Evolutionary conservation across 768 basidiomycete species (phyloP).

Genomic region (Candolleomyces efflorescens): DNA sequence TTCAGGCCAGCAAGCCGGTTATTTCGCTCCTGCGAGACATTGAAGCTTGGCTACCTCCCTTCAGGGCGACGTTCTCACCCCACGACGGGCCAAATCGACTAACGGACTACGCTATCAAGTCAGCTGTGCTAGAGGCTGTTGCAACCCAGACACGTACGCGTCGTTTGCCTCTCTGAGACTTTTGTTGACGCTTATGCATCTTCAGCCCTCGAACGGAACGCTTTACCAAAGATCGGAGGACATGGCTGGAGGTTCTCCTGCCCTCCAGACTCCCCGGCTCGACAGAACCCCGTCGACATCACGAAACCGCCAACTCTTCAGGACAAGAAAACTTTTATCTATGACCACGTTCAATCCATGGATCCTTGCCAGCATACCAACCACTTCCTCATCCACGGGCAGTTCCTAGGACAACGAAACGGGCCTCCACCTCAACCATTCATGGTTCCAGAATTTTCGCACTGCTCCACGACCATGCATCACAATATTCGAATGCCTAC

Average conservation of each 20-base stretch:
- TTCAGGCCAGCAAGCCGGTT: conserved; percentile 24
- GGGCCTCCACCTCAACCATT: conserved; percentile 41
- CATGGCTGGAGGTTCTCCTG: conserved; percentile 39
- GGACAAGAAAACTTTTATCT: conserved; percentile 42
- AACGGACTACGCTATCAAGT: conserved; percentile 29
- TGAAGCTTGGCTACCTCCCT: conserved; percentile 37
- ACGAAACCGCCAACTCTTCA: conserved; percentile 29
- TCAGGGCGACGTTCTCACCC: conserved; percentile 42
- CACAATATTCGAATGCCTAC: conserved; percentile 51
- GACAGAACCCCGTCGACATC: conserved; percentile 28
- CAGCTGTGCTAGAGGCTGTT: conserved; percentile 25
- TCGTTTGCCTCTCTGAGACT: background rate
- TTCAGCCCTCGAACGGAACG: conserved; percentile 22
- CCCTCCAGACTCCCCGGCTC: conserved; percentile 32
- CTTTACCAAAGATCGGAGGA: conserved; percentile 28
- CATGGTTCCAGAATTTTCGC: conserved; percentile 50
- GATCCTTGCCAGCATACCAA: conserved; percentile 46
- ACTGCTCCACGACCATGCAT: conserved; percentile 46
- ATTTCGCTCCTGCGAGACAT: conserved; percentile 35
- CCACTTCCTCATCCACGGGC: conserved; percentile 45
- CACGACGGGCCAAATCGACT: conserved; percentile 39
- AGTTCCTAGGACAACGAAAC: conserved; percentile 42
- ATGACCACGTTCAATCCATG: conserved; percentile 44
- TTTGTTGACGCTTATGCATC: background rate
- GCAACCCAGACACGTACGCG: conserved; percentile 22